Percentiles rank a stretch among this genome's conserved stretches.
phyloP scores from a whole-genome alignment of 176 grass and related monocot species.

The Juncus effusus region DNA sequence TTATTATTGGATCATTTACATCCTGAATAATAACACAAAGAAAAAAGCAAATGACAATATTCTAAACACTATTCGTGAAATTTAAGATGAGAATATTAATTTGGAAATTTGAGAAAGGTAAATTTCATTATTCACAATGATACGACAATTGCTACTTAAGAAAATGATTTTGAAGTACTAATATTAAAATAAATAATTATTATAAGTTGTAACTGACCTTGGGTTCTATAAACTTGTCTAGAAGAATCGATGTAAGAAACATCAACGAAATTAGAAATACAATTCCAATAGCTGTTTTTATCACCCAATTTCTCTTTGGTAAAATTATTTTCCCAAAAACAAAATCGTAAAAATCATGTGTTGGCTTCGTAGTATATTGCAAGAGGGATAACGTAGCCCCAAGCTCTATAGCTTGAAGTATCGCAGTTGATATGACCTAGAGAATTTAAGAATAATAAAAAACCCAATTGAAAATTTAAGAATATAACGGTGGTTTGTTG shows the following conservation, averaged over 20 bases:
- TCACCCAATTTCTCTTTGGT: constrained; percentile 44
- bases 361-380: constrained; percentile 40
- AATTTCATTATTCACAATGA: too few species aligned
- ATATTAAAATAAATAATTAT: constrained; percentile 13
- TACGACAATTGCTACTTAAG: too few species aligned
- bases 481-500: neutral
- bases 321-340: constrained; percentile 36
- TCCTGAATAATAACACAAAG: constrained; percentile 49
- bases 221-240: constrained; percentile 46
- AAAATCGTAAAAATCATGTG: constrained; percentile 34
- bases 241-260: constrained; percentile 50
- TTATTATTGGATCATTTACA: constrained; percentile 54
- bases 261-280: constrained; percentile 51
- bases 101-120: too few species aligned
- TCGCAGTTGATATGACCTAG: constrained; percentile 41
- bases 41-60: constrained; percentile 14
- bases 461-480: neutral
- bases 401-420: constrained; percentile 58
- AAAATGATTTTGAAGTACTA: constrained; percentile 1
- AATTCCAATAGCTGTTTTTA: constrained; percentile 43
- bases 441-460: neutral
- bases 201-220: constrained; percentile 44
- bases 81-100: too few species aligned
- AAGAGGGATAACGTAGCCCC: constrained; percentile 43
- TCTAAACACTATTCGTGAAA: neutral